A percentile compares a stretch with the other conserved stretches of the same genome.
Conservation (phyloP, 495 filamentous ascomycete genomes). For the Tuber melanosporum region DNA sequence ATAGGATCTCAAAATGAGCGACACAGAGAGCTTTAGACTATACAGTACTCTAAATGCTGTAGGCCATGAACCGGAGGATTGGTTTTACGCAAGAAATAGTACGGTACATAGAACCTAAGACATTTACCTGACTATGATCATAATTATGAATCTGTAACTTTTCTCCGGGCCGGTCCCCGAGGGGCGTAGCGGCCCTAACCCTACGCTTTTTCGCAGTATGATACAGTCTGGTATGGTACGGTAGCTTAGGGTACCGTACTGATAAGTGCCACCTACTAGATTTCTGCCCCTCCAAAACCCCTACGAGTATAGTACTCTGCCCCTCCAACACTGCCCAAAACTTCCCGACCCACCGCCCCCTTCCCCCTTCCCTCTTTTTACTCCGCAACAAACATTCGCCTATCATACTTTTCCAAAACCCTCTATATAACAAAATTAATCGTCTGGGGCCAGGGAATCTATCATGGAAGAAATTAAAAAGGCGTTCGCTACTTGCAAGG, state of each 20-base stretch:
- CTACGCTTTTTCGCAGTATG: neutral
- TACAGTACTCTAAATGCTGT: neutral
- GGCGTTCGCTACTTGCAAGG: conserved; percentile 83
- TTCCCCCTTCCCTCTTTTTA: neutral
- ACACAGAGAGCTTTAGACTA: neutral
- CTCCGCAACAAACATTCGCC: neutral
- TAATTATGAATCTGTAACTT: too few species aligned
- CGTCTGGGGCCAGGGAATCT: neutral
- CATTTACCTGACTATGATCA: neutral
- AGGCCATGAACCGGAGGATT: neutral
- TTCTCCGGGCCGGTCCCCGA: neutral
- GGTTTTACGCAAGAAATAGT: neutral
- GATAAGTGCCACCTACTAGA: neutral
- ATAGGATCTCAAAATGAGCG: neutral
- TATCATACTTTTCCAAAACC: neutral
- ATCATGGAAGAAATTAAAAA: conserved; percentile 68
- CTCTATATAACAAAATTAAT: neutral
- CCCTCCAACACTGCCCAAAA: conserved; percentile 12
- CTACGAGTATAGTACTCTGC: neutral
- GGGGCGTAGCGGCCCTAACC: conserved; percentile 10
- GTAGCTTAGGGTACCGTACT: too few species aligned
- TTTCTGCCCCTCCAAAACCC: conserved; percentile 22
- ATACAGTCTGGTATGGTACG: neutral
- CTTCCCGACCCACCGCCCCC: neutral
- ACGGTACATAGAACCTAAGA: neutral